Base-by-base conservation (phyloP, 1,139 yeast species). In the Taiozyma sp. region DNA sequence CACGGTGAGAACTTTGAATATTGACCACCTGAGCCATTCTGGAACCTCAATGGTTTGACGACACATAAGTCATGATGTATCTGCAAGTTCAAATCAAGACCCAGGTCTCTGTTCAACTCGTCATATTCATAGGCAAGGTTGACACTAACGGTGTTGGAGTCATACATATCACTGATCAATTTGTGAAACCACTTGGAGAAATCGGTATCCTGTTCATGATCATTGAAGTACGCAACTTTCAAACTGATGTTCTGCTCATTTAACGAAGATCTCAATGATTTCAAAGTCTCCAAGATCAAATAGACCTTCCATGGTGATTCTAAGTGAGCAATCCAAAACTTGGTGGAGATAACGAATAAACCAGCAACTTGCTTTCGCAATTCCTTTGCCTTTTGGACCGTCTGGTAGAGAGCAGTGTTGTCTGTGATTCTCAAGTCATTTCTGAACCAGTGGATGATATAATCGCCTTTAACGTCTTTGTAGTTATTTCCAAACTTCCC, bases 1-100 rank as follows among this genome's bases (percentile, higher is more conserved):
- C 79, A 80, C 0, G 83, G 83, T 4, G 81, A 73, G 58, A 79
- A 80, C 4, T 79, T 79, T 3, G 78, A 72, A 52, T 72, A 77
- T 44, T 75, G 80, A 2, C 75, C 70, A 1, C 80, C 80, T 51
- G 72, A 72, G 40, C 45, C 38, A 16, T 73, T 71, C 0, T 81
- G 70, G 48, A 80, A 61, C 9, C 57, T 59, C 1, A 77, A 75
- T 0, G 84, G 84, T 23, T 65, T 64, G 8, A 79, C 75, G 12
- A 77, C 71, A 51, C 83, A 78, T 32, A 72, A 70, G 59, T 80
- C 82, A 58, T 80, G 82, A 48, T 60, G 64, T 3, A 52, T 49
- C 8, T 54, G 48, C 2, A 73, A 63, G 12, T 62, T 57, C 53
- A 74, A 66, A 1, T 59, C 54, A 6, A 62, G 38, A 7, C 62